Conservation (phyloP, 148 eudicot species). For the Spergularia bocconei region DNA sequence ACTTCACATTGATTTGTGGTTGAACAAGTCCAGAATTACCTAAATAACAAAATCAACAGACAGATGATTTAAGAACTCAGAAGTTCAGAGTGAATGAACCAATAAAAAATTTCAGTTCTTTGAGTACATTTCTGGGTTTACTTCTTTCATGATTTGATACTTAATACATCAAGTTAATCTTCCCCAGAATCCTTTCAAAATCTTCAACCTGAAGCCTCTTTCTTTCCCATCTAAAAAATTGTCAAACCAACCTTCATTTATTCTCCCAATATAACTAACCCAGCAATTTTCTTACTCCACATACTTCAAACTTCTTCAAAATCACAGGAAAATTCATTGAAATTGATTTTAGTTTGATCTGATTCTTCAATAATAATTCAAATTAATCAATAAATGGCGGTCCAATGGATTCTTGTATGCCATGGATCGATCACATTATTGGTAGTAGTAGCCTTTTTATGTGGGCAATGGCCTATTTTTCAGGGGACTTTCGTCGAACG, state of each 20-base stretch:
- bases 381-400: constrained; percentile 40
- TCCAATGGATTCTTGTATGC: constrained; percentile 74
- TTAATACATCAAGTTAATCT: not conserved
- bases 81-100: not conserved
- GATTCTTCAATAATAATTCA: not conserved
- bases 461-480: constrained; percentile 97
- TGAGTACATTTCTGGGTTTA: too few relatives aligned
- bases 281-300: not conserved
- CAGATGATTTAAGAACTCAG: too few relatives aligned
- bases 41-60: too few relatives aligned
- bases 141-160: too few relatives aligned
- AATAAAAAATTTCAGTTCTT: not conserved
- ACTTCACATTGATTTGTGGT: too few relatives aligned
- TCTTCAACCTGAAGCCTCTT: not conserved
- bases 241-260: constrained; percentile 1
- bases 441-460: constrained; percentile 73
- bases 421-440: constrained; percentile 66
- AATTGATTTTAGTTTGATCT: not conserved
- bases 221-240: not conserved
- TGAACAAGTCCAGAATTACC: too few relatives aligned
- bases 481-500: constrained; percentile 76
- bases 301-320: not conserved
- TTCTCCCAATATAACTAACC: not conserved
- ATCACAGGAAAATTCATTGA: not conserved
- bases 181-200: not conserved